phyloP scores from a whole-genome alignment of 75 land plant genomes.

The Larix kaempferi region DNA sequence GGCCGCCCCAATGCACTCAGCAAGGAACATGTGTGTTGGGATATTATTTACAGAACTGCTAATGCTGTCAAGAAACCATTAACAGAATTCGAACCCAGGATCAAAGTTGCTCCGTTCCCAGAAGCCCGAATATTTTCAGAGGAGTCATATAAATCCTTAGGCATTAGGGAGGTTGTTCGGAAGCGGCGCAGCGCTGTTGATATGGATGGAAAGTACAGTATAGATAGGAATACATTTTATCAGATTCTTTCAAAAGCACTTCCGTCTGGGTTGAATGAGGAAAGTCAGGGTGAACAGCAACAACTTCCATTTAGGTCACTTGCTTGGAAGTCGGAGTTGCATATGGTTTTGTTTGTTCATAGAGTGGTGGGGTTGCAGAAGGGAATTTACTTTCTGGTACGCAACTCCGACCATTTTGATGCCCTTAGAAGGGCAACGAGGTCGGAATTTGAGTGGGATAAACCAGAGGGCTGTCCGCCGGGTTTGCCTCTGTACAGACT shows the following conservation, averaged over 20 bases:
- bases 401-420: conserved; percentile 73
- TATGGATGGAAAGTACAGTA: conserved; percentile 76
- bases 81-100: conserved; percentile 1
- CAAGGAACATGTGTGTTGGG: conserved; percentile 92
- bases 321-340: conserved; percentile 84
- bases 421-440: conserved; percentile 42
- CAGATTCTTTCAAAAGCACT: conserved; percentile 82
- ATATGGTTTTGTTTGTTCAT: conserved; percentile 85
- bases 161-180: conserved; percentile 63
- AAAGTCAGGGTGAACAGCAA: conserved; percentile 43
- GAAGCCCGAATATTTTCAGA: conserved; percentile 31
- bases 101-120: conserved; percentile 34
- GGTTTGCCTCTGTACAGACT: conserved; percentile 79
- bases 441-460: conserved; percentile 73
- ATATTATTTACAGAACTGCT: conserved; percentile 78
- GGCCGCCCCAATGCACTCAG: conserved; percentile 81
- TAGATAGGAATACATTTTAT: conserved; percentile 71
- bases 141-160: conserved; percentile 35
- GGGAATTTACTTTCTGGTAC: conserved; percentile 84
- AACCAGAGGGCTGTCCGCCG: conserved; percentile 80
- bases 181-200: conserved; percentile 94
- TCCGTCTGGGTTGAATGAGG: conserved; percentile 38
- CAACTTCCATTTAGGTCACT: conserved; percentile 78
- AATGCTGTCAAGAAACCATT: conserved; percentile 70
- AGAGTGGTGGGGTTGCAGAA: conserved; percentile 63